These are phyloP conservation scores for Karstenula rhodostoma DNA, from an alignment of 2,329 filamentous ascomycete genomes.

Conservation along the genomic window DNA sequence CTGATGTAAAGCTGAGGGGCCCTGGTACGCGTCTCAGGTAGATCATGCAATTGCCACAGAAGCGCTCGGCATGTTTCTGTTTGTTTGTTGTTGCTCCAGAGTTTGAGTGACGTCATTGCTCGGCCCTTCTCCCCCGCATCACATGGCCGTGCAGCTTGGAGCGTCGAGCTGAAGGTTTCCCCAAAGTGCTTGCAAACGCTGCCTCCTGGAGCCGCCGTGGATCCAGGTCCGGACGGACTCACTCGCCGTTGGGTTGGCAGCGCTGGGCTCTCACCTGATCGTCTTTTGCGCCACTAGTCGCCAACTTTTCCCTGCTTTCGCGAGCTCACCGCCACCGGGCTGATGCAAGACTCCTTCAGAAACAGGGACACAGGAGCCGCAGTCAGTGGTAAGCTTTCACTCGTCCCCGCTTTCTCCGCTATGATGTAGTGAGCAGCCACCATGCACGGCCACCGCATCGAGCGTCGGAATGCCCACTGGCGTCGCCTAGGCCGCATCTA, in stretches of 20 bases:
- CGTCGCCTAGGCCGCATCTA: conserved; percentile 1
- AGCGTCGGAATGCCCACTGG: not conserved
- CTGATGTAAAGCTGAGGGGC: conserved; percentile 10
- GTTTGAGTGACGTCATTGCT: conserved; percentile 4
- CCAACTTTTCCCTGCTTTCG: conserved; percentile 23
- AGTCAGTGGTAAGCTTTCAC: conserved; percentile 33
- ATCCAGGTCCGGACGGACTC: not conserved
- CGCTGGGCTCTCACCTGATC: not conserved
- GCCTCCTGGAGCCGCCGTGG: not conserved
- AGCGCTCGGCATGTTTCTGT: not conserved
- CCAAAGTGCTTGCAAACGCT: not conserved
- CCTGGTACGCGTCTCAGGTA: not conserved
- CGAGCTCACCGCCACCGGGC: conserved; percentile 19
- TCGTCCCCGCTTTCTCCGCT: conserved; percentile 29
- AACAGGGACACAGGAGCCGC: conserved; percentile 13
- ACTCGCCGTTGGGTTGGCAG: not conserved
- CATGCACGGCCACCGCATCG: conserved; percentile 17
- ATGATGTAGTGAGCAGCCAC: conserved; percentile 37
- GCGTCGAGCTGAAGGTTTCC: conserved; percentile 3
- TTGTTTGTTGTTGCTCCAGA: not conserved
- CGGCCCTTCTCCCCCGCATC: not conserved
- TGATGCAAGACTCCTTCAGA: conserved; percentile 17
- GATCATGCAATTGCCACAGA: not conserved
- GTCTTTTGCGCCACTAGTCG: not conserved
- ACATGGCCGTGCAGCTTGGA: not conserved